Percentiles rank a stretch among this genome's conserved stretches.
Conservation (phyloP, 768 basidiomycete genomes). For the Naematelia encephala region DNA sequence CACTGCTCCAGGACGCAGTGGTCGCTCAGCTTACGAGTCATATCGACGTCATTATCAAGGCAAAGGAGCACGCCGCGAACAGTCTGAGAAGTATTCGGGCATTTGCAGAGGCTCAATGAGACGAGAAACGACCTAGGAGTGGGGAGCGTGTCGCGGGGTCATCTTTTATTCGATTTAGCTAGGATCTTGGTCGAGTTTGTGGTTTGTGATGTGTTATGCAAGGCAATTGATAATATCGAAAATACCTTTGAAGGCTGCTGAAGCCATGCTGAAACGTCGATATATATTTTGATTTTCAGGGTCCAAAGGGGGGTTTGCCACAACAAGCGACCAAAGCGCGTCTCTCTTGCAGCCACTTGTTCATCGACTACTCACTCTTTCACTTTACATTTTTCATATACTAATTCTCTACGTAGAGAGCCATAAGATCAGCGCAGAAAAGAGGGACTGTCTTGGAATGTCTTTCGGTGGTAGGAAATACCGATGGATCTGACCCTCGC, state of each 20-base stretch:
- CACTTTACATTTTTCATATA: no score
- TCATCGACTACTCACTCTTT: no score
- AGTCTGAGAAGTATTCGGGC: constrained; percentile 35
- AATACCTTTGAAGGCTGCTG: no score
- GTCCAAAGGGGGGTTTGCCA: not conserved
- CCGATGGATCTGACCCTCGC: no score
- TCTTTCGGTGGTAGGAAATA: not conserved
- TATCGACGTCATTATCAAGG: constrained; percentile 42
- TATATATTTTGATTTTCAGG: not conserved
- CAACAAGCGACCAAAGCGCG: not conserved
- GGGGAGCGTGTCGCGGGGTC: not conserved
- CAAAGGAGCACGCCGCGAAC: constrained; percentile 43
- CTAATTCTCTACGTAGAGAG: no score
- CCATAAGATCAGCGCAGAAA: no score
- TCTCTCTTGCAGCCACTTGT: not conserved
- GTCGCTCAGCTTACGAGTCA: constrained; percentile 34
- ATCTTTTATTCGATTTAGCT: not conserved
- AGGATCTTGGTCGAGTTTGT: not conserved
- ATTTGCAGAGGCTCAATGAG: constrained; percentile 36
- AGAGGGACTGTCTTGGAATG: not conserved
- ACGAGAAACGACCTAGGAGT: constrained; percentile 2
- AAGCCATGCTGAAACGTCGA: no score
- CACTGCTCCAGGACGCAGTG: constrained; percentile 31
- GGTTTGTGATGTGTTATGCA: not conserved
- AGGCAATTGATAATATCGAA: not conserved